A percentile compares a stretch with the other conserved stretches of the same genome.
Conservation (phyloP, 2,329 filamentous ascomycete species). For the Coniella vitis region DNA sequence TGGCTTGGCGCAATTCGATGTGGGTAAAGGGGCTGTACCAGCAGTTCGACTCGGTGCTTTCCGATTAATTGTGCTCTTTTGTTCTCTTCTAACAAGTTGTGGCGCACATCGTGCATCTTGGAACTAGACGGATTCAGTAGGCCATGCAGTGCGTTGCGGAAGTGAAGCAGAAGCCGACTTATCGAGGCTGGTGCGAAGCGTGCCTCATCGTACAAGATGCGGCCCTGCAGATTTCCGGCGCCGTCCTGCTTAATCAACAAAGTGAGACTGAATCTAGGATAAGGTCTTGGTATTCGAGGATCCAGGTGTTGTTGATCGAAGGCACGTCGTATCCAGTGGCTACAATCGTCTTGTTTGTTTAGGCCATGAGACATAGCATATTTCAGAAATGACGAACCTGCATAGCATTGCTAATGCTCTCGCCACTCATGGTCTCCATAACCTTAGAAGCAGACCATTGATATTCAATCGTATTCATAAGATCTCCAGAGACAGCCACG, state of each 20-base stretch:
- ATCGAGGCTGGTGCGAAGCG: neutral
- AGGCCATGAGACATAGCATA: neutral
- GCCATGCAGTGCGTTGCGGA: neutral
- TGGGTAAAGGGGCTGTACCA: no score
- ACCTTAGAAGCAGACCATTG: neutral
- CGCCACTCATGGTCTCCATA: neutral
- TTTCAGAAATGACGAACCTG: neutral
- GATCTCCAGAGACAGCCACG: neutral
- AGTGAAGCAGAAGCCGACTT: neutral
- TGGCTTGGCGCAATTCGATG: neutral
- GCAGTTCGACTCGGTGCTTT: no score
- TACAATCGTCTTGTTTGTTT: neutral
- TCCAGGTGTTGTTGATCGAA: neutral
- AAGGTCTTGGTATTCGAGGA: neutral
- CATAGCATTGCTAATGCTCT: neutral
- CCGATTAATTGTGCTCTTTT: neutral
- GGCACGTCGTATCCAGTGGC: slow-evolving; percentile 1
- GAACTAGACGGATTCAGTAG: neutral
- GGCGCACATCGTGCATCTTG: neutral
- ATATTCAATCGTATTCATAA: neutral
- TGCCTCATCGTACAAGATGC: neutral
- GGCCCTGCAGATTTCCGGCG: neutral
- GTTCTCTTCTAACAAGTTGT: neutral
- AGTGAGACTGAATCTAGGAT: neutral
- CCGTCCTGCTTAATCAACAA: neutral